Percentiles rank a stretch among this genome's conserved stretches.
Conservation (phyloP, 768 basidiomycete species). For the Auricularia auricula-judae region DNA sequence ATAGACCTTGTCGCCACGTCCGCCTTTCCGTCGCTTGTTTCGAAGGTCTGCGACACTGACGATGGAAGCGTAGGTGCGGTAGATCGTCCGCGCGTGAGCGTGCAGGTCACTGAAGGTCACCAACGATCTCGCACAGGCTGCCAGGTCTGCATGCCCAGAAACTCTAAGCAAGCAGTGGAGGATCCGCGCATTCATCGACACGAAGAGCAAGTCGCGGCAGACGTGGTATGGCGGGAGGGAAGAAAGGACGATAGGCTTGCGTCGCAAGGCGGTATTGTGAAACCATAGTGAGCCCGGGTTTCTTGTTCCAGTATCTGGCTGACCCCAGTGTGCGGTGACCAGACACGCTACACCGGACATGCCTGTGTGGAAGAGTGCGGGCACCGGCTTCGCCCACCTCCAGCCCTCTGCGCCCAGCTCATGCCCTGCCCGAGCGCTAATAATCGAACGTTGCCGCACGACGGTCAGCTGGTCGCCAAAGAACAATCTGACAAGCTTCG, state of each 20-base stretch:
- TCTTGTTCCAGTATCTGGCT: constrained; percentile 14
- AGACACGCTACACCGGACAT: constrained; percentile 22
- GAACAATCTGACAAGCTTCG: constrained; percentile 10
- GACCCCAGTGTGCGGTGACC: constrained; percentile 23
- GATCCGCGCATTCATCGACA: constrained; percentile 19
- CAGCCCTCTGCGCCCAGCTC: constrained; percentile 4
- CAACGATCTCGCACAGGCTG: background rate
- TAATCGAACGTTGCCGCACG: constrained; percentile 8
- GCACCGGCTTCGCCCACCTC: constrained; percentile 13
- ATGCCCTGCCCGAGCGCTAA: constrained; percentile 9
- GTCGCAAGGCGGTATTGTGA: constrained; percentile 23
- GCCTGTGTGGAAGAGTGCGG: constrained; percentile 29
- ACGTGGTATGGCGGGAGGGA: constrained; percentile 20
- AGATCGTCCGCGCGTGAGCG: background rate
- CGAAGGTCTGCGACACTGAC: background rate
- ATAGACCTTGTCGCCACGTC: background rate
- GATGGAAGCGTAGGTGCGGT: background rate
- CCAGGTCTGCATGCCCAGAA: constrained; percentile 6
- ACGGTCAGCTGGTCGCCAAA: constrained; percentile 13
- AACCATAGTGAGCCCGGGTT: constrained; percentile 25
- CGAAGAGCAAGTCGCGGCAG: constrained; percentile 19
- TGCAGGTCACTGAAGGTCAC: background rate
- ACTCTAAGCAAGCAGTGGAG: constrained; percentile 15
- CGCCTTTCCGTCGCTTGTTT: background rate
- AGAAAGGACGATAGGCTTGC: constrained; percentile 16